phyloP scores from a whole-genome alignment of 768 basidiomycete species.

The Coprinellus micaceus region DNA sequence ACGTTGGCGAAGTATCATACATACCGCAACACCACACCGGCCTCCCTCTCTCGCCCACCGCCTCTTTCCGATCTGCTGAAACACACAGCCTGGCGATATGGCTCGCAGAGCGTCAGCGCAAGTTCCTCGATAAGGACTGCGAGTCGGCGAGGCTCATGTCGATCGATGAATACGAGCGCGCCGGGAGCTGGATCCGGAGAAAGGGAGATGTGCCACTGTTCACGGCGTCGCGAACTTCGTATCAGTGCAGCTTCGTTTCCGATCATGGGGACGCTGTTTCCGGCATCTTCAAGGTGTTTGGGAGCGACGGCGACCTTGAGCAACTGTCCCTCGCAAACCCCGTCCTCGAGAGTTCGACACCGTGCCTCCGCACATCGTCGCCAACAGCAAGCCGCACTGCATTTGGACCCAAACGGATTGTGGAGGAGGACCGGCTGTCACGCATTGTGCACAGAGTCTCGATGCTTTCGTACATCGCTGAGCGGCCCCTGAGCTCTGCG shows the following conservation, averaged over 20 bases:
- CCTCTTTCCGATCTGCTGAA: slow-evolving; percentile 23
- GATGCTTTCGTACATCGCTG: slow-evolving; percentile 9
- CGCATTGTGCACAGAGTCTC: slow-evolving; percentile 10
- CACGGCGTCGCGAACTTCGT: slow-evolving; percentile 6
- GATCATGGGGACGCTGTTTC: slow-evolving; percentile 9
- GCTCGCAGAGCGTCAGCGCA: slow-evolving; percentile 37
- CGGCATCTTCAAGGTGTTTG: slow-evolving; percentile 1
- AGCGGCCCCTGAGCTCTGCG: slow-evolving; percentile 4
- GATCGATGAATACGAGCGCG: slow-evolving; percentile 45
- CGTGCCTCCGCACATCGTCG: slow-evolving; percentile 3
- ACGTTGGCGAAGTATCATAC: slow-evolving; percentile 6
- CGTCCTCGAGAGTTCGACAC: neutral
- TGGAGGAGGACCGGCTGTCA: slow-evolving; percentile 7
- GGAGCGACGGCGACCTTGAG: slow-evolving; percentile 5
- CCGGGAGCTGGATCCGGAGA: slow-evolving; percentile 44
- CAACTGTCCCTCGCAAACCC: neutral
- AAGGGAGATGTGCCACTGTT: slow-evolving; percentile 14
- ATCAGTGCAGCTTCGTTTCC: slow-evolving; percentile 7
- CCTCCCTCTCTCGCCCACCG: slow-evolving; percentile 13
- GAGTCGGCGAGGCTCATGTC: slow-evolving; percentile 31
- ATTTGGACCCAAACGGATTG: slow-evolving; percentile 2
- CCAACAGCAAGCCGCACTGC: neutral
- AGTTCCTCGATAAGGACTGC: slow-evolving; percentile 24
- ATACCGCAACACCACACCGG: slow-evolving; percentile 11
- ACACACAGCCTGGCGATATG: slow-evolving; percentile 24